phyloP scores from a whole-genome alignment of 2,329 filamentous ascomycete genomes.

The Penicillium rolfsii region DNA sequence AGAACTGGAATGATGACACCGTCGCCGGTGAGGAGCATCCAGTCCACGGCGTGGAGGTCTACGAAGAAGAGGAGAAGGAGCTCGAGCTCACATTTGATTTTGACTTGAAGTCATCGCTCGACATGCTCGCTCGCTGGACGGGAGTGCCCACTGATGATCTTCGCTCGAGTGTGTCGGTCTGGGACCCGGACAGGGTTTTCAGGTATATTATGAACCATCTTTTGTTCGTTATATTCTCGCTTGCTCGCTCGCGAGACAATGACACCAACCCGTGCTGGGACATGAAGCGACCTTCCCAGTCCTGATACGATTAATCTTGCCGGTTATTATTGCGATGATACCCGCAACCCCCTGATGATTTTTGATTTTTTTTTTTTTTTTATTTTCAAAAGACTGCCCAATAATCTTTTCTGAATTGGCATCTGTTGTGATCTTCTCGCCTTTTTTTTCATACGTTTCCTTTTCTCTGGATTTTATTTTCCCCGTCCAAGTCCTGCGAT shows the following conservation, averaged over 20 bases:
- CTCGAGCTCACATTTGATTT: constrained; percentile 2
- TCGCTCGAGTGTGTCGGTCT: background rate
- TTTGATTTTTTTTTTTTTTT: background rate
- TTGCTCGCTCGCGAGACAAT: constrained; percentile 6
- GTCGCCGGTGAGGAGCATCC: background rate
- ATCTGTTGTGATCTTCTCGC: background rate
- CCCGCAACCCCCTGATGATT: background rate
- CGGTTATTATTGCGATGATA: background rate
- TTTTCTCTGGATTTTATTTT: background rate
- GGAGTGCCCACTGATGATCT: background rate
- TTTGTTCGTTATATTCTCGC: constrained; percentile 11
- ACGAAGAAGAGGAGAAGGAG: background rate
- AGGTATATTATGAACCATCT: constrained; percentile 13
- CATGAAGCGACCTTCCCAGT: background rate
- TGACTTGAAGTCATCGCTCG: background rate
- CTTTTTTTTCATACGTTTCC: background rate
- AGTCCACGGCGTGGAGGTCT: background rate
- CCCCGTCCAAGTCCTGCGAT: background rate
- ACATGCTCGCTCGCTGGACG: constrained; percentile 6
- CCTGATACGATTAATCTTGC: background rate
- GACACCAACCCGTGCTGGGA: background rate
- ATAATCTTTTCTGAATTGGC: background rate
- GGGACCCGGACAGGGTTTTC: background rate
- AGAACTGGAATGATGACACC: background rate
- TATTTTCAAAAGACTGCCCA: background rate